Conservation (phyloP, 1,284 basidiomycete species). For the Malassezia caprae region DNA sequence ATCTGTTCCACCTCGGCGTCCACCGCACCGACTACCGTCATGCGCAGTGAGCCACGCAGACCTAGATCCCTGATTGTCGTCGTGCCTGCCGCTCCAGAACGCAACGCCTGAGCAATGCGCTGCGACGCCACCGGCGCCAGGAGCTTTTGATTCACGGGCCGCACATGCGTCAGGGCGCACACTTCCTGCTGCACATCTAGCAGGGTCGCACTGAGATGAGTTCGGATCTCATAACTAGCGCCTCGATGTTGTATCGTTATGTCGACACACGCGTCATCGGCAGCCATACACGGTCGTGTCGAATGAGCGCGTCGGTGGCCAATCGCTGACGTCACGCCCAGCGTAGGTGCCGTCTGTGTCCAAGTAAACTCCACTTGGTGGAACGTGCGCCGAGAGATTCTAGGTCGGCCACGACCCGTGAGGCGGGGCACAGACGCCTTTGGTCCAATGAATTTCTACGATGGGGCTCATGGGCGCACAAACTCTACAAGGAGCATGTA, state of each 20-base stretch:
- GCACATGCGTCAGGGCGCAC: background rate
- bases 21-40: constrained; percentile 7
- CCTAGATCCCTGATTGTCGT: background rate
- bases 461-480: background rate
- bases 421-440: background rate
- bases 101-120: background rate
- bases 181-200: constrained; percentile 1
- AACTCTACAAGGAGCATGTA: background rate
- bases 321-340: background rate
- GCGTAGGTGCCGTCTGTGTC: background rate
- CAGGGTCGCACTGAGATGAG: background rate
- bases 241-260: constrained; percentile 2
- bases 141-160: constrained; percentile 7
- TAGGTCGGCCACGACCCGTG: background rate
- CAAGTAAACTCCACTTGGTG: background rate
- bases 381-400: background rate
- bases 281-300: background rate
- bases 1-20: background rate
- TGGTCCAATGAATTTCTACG: background rate
- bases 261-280: background rate
- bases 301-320: background rate
- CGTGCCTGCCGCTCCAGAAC: background rate
- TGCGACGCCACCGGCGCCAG: background rate
- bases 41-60: background rate
- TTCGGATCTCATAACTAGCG: background rate